A percentile compares a stretch with the other conserved stretches of the same genome.
phyloP scores from a whole-genome alignment of 169 alveolate genomes.

The Plasmodium chabaudi region DNA sequence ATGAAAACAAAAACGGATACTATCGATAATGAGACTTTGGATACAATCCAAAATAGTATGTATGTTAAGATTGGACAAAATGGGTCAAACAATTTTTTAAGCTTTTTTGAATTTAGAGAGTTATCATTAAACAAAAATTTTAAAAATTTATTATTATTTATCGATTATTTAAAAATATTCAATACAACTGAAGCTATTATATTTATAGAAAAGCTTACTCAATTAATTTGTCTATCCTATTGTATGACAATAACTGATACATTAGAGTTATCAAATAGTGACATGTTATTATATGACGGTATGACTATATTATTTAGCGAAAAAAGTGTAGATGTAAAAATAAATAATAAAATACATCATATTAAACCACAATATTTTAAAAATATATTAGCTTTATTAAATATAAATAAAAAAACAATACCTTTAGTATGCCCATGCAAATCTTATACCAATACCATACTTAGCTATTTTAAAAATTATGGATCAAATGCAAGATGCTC shows the following conservation, averaged over 20 bases:
- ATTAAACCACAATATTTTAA: conserved; percentile 3
- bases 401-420: conserved; percentile 41
- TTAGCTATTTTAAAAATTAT: conserved; percentile 30
- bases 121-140: conserved; percentile 5
- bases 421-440: conserved; percentile 57
- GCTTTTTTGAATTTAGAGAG: conserved; percentile 67
- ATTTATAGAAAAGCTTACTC: conserved; percentile 35
- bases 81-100: conserved; percentile 42
- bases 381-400: conserved; percentile 17
- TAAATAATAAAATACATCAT: neutral
- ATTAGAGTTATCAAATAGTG: conserved; percentile 46
- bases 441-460: conserved; percentile 15
- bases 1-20: conserved; percentile 35
- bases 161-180: conserved; percentile 39
- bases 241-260: conserved; percentile 54
- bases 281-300: conserved; percentile 31
- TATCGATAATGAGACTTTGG: conserved; percentile 3
- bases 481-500: conserved; percentile 6
- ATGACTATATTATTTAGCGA: conserved; percentile 25
- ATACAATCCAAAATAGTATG: conserved; percentile 27
- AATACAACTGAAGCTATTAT: conserved; percentile 26
- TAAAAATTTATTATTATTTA: conserved; percentile 17
- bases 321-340: conserved; percentile 18
- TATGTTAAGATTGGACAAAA: conserved; percentile 56
- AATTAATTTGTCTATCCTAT: conserved; percentile 56